Evolutionary conservation across 768 basidiomycete genomes (phyloP).

Genomic region (Pleurotus ostreatus): DNA sequence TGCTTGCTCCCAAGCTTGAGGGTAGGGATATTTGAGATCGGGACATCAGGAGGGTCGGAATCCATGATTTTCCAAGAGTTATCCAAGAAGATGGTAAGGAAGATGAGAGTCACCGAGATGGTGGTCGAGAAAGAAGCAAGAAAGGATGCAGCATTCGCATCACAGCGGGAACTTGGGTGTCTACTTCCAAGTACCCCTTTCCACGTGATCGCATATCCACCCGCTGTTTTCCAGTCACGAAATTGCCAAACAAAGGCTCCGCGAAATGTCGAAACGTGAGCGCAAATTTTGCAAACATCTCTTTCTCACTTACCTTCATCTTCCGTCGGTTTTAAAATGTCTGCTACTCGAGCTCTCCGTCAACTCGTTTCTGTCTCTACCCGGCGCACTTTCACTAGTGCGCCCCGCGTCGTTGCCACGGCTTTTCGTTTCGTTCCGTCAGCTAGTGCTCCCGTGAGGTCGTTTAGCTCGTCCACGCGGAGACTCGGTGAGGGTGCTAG

Average conservation of each 20-base stretch:
- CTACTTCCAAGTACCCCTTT: too few relatives aligned
- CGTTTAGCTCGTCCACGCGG: slow-evolving; percentile 43
- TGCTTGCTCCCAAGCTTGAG: neutral
- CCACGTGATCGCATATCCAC: neutral
- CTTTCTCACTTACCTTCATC: neutral
- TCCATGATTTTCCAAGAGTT: neutral
- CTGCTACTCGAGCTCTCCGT: slow-evolving; percentile 58
- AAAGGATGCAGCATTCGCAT: neutral
- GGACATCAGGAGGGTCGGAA: neutral
- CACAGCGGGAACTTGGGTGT: neutral
- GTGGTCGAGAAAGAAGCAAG: neutral
- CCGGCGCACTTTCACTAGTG: slow-evolving; percentile 17
- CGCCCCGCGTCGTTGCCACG: slow-evolving; percentile 24
- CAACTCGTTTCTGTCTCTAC: slow-evolving; percentile 45
- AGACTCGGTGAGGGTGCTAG: slow-evolving; percentile 43
- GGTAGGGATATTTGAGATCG: neutral
- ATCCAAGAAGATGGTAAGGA: neutral
- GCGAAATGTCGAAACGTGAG: neutral
- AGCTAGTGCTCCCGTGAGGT: slow-evolving; percentile 19
- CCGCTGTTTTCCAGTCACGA: neutral
- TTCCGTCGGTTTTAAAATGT: slow-evolving; percentile 42
- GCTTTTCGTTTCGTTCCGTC: slow-evolving; percentile 20
- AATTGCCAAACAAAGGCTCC: slow-evolving; percentile 2
- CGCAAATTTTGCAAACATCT: neutral
- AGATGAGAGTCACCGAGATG: neutral